Evolutionary conservation across 192 early-diverging fungal species (phyloP), one percentile per base, ranked within the genome.

Genomic region (Backusella morwellensis): DNA sequence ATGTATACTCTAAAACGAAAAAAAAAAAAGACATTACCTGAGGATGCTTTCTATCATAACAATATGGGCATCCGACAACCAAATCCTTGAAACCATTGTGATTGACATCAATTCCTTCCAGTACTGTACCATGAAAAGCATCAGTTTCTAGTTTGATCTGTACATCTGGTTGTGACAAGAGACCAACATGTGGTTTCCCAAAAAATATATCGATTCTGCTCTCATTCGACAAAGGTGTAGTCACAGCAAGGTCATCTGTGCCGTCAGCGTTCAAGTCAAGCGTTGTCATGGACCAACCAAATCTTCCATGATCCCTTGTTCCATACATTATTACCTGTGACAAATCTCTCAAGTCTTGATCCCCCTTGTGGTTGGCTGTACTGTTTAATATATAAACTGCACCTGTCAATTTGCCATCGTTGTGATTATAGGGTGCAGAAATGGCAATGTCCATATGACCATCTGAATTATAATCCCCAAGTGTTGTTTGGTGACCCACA

Each of bases 201-300:
- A 93, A 87, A 74, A 88, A 92, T 4, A 95, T 85, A 78, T 88
- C 90, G 9, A 96, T 85, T 1, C 84, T 80, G 0, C 94, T 93
- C 11, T 83, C 74, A 74, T 84, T 7, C 71, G 80, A 34, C 69
- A 83, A 80, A 40, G 91, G 93, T 42, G 87, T 90, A 56, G 91
- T 88, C 7, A 97, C 88, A 4, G 86, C 94, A 42, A 97, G 83
- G 80, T 97, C 95, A 77, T 95, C 95, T 23, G 96, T 90, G 0
- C 96, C 95, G 78, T 97, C 96, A 15, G 83, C 76, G 76, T 97
- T 97, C 23, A 94, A 82, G 79, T 97, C 96, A 4, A 95, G 80
- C 21, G 94, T 93, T 0, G 92, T 89, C 52, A 94, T 54, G 0
- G 92, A 86, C 79, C 90, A 89, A 6, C 96, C 96, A 83, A 96